Percentiles rank a stretch among this genome's conserved stretches.
These are phyloP conservation scores for Colletotrichum eremochloae DNA, from an alignment of 2,329 filamentous ascomycete species.

Conservation along the genomic window DNA sequence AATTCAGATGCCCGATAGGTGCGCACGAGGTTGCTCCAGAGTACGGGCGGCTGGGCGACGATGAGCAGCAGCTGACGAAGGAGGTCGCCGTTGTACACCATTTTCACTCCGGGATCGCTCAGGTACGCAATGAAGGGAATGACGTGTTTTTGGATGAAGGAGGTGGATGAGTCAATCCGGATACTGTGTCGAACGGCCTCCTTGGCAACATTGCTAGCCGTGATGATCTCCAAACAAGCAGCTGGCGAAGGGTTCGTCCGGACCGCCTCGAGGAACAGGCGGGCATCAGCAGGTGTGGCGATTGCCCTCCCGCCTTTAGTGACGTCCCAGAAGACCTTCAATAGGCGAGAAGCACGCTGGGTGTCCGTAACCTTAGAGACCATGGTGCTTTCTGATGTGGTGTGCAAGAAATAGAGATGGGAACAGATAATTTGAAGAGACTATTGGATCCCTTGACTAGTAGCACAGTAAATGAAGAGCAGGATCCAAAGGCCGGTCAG, in stretches of 20 bases:
- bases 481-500: too few species aligned
- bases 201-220: constrained; percentile 44
- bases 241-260: constrained; percentile 40
- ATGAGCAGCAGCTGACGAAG: constrained; percentile 60
- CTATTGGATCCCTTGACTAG: too few species aligned
- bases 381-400: constrained; percentile 7
- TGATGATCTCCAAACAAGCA: constrained; percentile 48
- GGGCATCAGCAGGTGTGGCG: constrained; percentile 42
- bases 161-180: constrained; percentile 44
- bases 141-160: constrained; percentile 50
- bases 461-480: not conserved
- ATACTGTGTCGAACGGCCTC: constrained; percentile 46
- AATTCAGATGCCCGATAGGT: constrained; percentile 54
- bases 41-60: constrained; percentile 64
- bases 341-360: constrained; percentile 35
- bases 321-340: constrained; percentile 39
- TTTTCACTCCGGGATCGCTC: constrained; percentile 59
- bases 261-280: constrained; percentile 48
- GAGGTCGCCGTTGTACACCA: constrained; percentile 63
- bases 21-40: constrained; percentile 60
- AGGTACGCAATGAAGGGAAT: constrained; percentile 56
- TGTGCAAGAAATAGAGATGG: too few species aligned
- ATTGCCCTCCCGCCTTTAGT: constrained; percentile 36
- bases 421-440: too few species aligned
- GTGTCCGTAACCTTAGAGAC: not conserved